These are phyloP conservation scores for Lepidium aucheri DNA, from an alignment of 345 rosid species.

Conservation along the genomic window DNA sequence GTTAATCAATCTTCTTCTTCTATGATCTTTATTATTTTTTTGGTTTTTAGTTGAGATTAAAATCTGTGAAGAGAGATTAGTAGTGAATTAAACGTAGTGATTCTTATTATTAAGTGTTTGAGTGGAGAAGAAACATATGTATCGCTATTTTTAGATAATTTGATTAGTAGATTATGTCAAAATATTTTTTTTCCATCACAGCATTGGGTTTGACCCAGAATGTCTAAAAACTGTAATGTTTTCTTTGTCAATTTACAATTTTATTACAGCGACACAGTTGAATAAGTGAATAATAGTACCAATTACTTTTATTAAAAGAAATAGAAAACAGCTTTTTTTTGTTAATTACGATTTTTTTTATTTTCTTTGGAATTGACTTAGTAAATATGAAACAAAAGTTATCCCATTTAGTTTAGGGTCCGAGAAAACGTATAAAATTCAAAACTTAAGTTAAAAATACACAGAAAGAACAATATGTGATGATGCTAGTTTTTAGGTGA, in stretches of 20 bases:
- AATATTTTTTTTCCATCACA: not conserved
- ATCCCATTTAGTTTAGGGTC: slow-evolving; percentile 12
- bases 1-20: not conserved
- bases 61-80: slow-evolving; percentile 3
- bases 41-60: not conserved
- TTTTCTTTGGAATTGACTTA: slow-evolving; percentile 9
- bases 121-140: not conserved
- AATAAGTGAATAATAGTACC: not conserved
- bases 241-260: not conserved
- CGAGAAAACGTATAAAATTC: not conserved
- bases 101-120: slow-evolving; percentile 9
- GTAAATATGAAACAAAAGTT: slow-evolving; percentile 10
- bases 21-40: not conserved
- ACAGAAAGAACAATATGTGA: not conserved
- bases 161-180: not conserved
- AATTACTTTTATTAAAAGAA: not conserved
- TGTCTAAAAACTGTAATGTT: slow-evolving; percentile 2
- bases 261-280: not conserved
- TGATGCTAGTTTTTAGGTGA: slow-evolving; percentile 24
- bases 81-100: not conserved
- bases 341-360: not conserved
- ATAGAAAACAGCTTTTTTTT: not conserved
- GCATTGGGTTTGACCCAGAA: slow-evolving; percentile 10
- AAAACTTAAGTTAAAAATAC: slow-evolving; percentile 2
- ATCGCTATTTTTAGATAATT: slow-evolving; percentile 14